phyloP scores from a whole-genome alignment of 768 basidiomycete genomes.

The Hericium coralloides region DNA sequence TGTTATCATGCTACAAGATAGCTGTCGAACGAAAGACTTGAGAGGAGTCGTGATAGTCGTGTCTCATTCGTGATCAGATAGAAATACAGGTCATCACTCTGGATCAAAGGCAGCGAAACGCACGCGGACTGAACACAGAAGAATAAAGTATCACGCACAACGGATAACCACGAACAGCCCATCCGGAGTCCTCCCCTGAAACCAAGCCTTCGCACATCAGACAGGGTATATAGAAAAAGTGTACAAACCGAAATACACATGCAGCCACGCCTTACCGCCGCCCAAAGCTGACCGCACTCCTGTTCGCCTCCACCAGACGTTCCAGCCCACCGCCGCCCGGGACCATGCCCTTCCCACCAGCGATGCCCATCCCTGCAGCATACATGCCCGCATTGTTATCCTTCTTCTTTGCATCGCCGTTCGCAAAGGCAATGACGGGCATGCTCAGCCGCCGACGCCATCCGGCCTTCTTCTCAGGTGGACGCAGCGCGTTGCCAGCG shows the following conservation, averaged over 20 bases:
- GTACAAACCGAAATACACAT: not conserved
- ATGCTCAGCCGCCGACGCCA: conserved; percentile 77
- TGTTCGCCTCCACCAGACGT: conserved; percentile 10
- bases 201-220: no score
- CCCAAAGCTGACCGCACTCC: not conserved
- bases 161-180: no score
- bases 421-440: conserved; percentile 43
- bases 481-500: conserved; percentile 34
- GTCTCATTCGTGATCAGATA: no score
- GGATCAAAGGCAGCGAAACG: no score
- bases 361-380: conserved; percentile 15
- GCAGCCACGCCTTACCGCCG: not conserved
- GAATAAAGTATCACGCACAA: no score
- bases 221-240: not conserved
- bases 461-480: conserved; percentile 46
- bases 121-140: no score
- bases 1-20: no score
- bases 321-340: conserved; percentile 20
- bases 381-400: conserved; percentile 9
- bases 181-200: no score
- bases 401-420: conserved; percentile 42
- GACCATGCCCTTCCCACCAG: conserved; percentile 32
- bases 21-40: no score
- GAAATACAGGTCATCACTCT: no score
- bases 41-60: no score